A percentile compares a stretch with the other conserved stretches of the same genome.
Evolutionary conservation across 139 green algal genomes (phyloP).

Genomic region (Coelastrella sp.): DNA sequence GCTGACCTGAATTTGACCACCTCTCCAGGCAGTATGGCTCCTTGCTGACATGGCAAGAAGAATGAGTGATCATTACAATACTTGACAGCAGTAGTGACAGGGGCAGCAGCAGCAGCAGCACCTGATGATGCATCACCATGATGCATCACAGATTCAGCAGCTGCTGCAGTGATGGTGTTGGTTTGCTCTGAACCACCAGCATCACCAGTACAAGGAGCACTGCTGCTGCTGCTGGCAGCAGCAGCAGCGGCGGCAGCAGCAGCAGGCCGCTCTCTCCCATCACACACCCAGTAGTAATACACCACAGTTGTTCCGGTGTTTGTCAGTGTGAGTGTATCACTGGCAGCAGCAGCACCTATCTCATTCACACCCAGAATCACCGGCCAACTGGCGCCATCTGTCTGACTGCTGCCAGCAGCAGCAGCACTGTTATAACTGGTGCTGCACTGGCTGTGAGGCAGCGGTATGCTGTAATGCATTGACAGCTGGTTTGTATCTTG

Average conservation of each 20-base stretch:
- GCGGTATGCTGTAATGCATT: constrained; percentile 20
- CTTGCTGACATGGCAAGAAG: constrained; percentile 2
- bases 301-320: constrained; percentile 31
- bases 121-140: neutral
- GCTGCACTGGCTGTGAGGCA: neutral
- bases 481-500: neutral
- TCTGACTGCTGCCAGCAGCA: too few species aligned
- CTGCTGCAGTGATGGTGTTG: neutral
- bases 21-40: constrained; percentile 25
- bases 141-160: neutral
- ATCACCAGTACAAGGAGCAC: neutral
- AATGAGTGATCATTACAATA: neutral
- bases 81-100: neutral
- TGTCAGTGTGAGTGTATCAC: neutral
- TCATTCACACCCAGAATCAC: neutral
- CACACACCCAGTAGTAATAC: constrained; percentile 28
- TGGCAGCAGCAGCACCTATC: neutral
- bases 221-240: neutral
- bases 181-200: too few species aligned
- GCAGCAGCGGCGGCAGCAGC: neutral
- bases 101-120: neutral
- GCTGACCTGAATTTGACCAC: constrained; percentile 11
- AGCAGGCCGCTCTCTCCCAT: neutral
- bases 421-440: neutral
- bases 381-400: too few species aligned